These are phyloP conservation scores for Ophiosphaerella narmari DNA, from an alignment of 2,329 filamentous ascomycete genomes.

Conservation along the genomic window DNA sequence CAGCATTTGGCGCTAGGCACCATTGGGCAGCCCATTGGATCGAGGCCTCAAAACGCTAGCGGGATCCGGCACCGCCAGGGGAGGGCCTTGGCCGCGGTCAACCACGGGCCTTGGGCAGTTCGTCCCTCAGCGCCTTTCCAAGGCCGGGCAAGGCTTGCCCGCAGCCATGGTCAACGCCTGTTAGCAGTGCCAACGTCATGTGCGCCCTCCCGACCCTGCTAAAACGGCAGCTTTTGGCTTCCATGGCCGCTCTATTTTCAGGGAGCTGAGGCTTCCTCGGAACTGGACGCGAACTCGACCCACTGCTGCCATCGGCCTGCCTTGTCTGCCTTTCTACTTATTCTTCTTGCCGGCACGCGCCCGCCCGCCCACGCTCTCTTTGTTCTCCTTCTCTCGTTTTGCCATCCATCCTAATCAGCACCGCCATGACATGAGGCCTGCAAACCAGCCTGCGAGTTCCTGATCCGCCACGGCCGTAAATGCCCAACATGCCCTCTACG, in stretches of 20 bases:
- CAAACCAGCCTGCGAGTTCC: too few relatives aligned
- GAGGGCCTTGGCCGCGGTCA: not conserved
- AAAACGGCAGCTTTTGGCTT: conserved; percentile 18
- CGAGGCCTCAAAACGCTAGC: conserved; percentile 20
- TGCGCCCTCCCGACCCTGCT: conserved; percentile 19
- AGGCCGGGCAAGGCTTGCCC: conserved; percentile 34
- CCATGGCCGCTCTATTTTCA: conserved; percentile 28
- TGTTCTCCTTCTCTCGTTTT: conserved; percentile 1
- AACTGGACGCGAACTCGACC: conserved; percentile 25
- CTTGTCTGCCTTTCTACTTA: conserved; percentile 27
- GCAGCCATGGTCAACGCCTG: conserved; percentile 23
- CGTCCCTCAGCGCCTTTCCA: conserved; percentile 24
- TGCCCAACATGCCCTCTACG: conserved; percentile 31
- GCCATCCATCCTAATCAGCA: conserved; percentile 19
- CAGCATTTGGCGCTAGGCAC: conserved; percentile 22
- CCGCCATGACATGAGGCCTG: conserved; percentile 25
- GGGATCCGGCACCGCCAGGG: conserved; percentile 23
- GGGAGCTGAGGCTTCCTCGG: conserved; percentile 12
- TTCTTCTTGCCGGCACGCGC: not conserved
- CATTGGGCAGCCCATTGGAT: conserved; percentile 20
- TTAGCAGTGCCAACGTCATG: conserved; percentile 37
- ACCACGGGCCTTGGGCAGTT: conserved; percentile 23
- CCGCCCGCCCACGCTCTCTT: conserved; percentile 2
- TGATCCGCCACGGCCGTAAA: conserved; percentile 18
- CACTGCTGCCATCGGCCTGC: conserved; percentile 33